Conservation (phyloP, 495 filamentous ascomycete genomes). For the Xylona heveae region DNA sequence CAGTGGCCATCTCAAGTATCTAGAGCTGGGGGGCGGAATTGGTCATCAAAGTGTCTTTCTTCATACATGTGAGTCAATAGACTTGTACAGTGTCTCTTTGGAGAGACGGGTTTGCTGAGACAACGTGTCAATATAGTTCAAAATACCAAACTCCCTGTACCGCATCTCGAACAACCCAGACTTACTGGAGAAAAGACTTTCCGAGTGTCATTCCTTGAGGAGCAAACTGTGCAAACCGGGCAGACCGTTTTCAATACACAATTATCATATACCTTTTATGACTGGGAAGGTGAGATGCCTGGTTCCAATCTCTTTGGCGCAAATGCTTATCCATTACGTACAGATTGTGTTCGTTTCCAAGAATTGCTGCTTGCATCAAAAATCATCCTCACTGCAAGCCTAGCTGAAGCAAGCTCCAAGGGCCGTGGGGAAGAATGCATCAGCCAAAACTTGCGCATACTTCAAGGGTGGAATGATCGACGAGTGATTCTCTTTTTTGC, state of each 20-base stretch:
- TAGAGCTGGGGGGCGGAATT: constrained; percentile 20
- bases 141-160: constrained; percentile 21
- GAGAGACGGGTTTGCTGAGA: no score
- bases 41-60: constrained; percentile 21
- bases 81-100: no score
- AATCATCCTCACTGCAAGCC: constrained; percentile 21
- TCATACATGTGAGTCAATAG: constrained; percentile 20
- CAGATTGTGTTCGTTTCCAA: constrained; percentile 24
- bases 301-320: constrained; percentile 1
- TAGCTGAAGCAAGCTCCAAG: constrained; percentile 25
- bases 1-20: constrained; percentile 17
- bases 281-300: constrained; percentile 19
- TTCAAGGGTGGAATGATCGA: constrained; percentile 18
- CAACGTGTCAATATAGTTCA: no score
- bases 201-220: constrained; percentile 23
- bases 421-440: constrained; percentile 27
- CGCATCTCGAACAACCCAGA: constrained; percentile 24
- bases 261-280: constrained; percentile 23
- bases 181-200: constrained; percentile 16
- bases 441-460: constrained; percentile 24
- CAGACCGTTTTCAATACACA: constrained; percentile 22
- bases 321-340: neutral
- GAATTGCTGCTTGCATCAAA: constrained; percentile 21
- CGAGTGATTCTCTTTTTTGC: constrained; percentile 23
- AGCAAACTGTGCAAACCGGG: constrained; percentile 23